Conservation (phyloP, 2,329 filamentous ascomycete genomes). For the Chalaropsis ovoidea region DNA sequence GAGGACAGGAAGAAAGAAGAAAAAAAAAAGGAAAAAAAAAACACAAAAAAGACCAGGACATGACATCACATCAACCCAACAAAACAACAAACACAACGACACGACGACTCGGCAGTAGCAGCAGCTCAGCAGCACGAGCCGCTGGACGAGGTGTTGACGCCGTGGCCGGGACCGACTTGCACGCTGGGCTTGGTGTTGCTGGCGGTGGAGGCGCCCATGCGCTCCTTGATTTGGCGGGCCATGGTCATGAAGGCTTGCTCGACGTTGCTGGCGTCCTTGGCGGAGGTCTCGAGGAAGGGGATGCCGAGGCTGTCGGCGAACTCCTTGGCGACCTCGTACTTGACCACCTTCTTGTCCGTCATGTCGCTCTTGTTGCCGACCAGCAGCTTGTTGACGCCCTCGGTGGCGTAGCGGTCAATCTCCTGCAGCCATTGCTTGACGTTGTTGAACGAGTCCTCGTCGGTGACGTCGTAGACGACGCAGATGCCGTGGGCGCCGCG, state of each 20-base stretch:
- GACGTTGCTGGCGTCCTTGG: constrained; percentile 99
- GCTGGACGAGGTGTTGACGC: constrained; percentile 76
- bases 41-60: background rate
- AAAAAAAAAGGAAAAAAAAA: constrained; percentile 8
- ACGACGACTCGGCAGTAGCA: constrained; percentile 10
- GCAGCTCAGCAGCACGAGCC: constrained; percentile 76
- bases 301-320: constrained; percentile 98
- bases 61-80: background rate
- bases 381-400: constrained; percentile 98
- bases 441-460: constrained; percentile 99
- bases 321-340: constrained; percentile 99
- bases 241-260: constrained; percentile 99
- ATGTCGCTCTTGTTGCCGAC: constrained; percentile 99
- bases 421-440: constrained; percentile 99
- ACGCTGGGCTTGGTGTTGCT: constrained; percentile 99
- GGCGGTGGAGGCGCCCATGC: constrained; percentile 90
- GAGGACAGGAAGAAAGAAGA: constrained; percentile 17
- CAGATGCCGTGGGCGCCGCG: constrained; percentile 98
- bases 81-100: background rate
- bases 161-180: constrained; percentile 88
- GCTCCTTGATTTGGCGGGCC: constrained; percentile 99
- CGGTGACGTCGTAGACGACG: constrained; percentile 99
- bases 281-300: constrained; percentile 97
- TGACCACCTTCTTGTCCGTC: constrained; percentile 99
- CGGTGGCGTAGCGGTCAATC: constrained; percentile 97